A percentile compares a stretch with the other conserved stretches of the same genome.
Conservation (phyloP, 2,329 filamentous ascomycete genomes). For the Botryosphaeria dothidea region DNA sequence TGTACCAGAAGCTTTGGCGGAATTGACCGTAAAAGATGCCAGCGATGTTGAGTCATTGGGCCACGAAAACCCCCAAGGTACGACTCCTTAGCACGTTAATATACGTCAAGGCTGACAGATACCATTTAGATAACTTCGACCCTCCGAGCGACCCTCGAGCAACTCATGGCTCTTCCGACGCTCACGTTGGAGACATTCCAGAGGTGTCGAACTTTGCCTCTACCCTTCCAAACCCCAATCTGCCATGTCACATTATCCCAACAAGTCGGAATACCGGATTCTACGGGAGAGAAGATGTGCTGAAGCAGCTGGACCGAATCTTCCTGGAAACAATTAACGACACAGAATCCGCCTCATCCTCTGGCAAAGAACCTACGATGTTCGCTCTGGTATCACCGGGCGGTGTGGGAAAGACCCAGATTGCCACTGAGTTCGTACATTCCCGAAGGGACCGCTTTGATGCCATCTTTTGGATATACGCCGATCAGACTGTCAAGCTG, state of each 20-base stretch:
- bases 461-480: slow-evolving; percentile 23
- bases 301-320: neutral
- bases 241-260: neutral
- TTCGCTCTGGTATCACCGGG: slow-evolving; percentile 26
- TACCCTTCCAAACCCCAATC: neutral
- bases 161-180: neutral
- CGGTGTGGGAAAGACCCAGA: slow-evolving; percentile 31
- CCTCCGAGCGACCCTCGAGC: neutral
- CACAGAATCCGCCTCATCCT: neutral
- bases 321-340: neutral
- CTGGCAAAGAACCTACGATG: neutral
- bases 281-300: neutral
- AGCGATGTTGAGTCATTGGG: neutral
- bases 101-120: neutral
- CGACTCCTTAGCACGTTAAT: neutral
- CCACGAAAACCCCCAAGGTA: neutral
- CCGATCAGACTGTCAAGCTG: slow-evolving; percentile 18
- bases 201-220: neutral
- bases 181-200: neutral
- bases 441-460: slow-evolving; percentile 5
- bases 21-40: neutral
- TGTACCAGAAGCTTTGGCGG: neutral
- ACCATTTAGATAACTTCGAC: neutral
- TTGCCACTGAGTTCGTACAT: slow-evolving; percentile 26
- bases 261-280: neutral